Base-by-base conservation (phyloP, 257 asterid species). In the Phtheirospermum japonicum region DNA sequence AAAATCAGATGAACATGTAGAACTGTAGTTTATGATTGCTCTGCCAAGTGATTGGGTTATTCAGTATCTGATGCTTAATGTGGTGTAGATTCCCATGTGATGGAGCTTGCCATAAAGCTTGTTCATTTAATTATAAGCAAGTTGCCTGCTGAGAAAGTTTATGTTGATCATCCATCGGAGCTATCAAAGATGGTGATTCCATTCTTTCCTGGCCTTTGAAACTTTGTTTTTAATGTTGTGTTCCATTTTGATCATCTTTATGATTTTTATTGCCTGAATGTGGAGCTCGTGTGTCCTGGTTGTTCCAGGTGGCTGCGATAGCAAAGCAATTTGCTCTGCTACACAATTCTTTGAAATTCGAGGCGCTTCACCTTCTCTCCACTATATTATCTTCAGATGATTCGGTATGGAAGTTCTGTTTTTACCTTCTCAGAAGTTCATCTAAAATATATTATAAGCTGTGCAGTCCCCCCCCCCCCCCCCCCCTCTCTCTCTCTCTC, bases 291-390 rank as follows among this genome's bases (percentile, higher is more conserved):
- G 19, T 48, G 40, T 64, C 43, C 66, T 59, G 30, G 16, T 61
- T 64, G 30, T 76, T 82, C 72, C 82, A 92, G 99, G 97, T 89
- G 75, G 83, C 78, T 72, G 83, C 77, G 65, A 71, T 73, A 57
- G 82, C 97, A n/a, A 82, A 74, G 73, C 88, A 82, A 57, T 92
- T 92, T 85, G 91, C 89, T 49, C 76, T 77, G 68, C 73, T 86
- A 42, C 99, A 92, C 57, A 80, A 75, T 66, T 86, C 90, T 43
- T 69, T 86, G 76, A 92, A 92, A 72, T 92, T 92, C 76, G 95
- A 86, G 75, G 88, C 86, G 0, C 97, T 92, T 70, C 87, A 86
- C 74, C 79, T 89, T 45, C 87, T 92, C 65, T 83, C 88, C 10
- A 66, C 80, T 51, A 79, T 89, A 70, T 72, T 92, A 4, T 86